Evolutionary conservation across 805 yeast genomes (phyloP).

Genomic region (Saturnispora galanensis): DNA sequence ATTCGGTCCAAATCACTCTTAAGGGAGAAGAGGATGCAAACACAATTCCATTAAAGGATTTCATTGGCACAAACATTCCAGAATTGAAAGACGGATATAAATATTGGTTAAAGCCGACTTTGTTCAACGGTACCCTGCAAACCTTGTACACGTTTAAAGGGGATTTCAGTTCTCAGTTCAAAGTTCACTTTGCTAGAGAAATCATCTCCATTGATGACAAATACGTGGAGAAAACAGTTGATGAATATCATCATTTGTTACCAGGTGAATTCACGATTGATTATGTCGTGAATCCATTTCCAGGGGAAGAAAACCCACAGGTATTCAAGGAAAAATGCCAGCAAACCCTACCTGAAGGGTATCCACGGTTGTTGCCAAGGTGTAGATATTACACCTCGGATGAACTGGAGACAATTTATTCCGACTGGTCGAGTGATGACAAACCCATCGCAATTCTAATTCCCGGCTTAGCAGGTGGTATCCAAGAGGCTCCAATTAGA

Average conservation of each 20-base stretch:
- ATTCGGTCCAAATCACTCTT: constrained; percentile 21
- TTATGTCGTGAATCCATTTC: constrained; percentile 31
- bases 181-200: constrained; percentile 37
- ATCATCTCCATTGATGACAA: constrained; percentile 28
- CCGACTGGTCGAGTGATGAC: constrained; percentile 27
- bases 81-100: constrained; percentile 30
- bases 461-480: constrained; percentile 76
- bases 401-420: constrained; percentile 29
- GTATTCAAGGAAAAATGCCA: constrained; percentile 24
- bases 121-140: constrained; percentile 41
- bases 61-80: constrained; percentile 31
- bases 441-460: constrained; percentile 52
- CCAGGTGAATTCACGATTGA: constrained; percentile 40
- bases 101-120: constrained; percentile 36
- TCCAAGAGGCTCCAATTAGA: constrained; percentile 64
- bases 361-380: constrained; percentile 58
- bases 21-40: constrained; percentile 11
- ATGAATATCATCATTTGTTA: constrained; percentile 14
- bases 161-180: constrained; percentile 32
- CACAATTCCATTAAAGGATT: constrained; percentile 24
- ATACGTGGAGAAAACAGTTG: background rate
- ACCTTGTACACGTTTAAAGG: constrained; percentile 38
- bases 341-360: constrained; percentile 39
- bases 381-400: constrained; percentile 48
- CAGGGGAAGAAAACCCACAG: constrained; percentile 13